Conservation (phyloP, 768 basidiomycete species). For the Amyloporia xantha region DNA sequence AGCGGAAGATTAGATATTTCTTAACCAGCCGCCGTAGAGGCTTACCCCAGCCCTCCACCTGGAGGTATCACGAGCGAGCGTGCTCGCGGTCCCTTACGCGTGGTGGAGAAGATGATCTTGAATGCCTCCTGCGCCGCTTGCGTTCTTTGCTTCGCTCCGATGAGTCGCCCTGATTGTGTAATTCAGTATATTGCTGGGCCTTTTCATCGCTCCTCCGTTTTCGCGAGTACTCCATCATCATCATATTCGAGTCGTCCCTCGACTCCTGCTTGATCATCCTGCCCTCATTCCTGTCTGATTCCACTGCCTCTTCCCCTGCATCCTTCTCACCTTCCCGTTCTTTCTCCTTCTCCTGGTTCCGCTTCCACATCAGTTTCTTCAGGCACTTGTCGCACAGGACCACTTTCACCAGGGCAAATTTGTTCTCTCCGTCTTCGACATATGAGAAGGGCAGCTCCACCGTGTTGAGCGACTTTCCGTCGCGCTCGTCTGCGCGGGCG, state of each 20-base stretch:
- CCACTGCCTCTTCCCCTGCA: neutral
- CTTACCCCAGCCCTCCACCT: too few species aligned
- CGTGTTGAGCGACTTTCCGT: constrained; percentile 44
- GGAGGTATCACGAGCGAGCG: too few species aligned
- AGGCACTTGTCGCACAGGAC: constrained; percentile 76
- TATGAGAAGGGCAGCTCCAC: constrained; percentile 91
- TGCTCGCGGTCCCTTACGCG: too few species aligned
- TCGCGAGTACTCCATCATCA: too few species aligned
- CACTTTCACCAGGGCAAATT: constrained; percentile 85
- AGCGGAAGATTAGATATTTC: too few species aligned
- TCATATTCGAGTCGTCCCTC: too few species aligned
- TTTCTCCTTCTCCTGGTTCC: constrained; percentile 52
- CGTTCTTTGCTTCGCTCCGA: too few species aligned
- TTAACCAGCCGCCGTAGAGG: too few species aligned
- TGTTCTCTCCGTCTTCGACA: constrained; percentile 65
- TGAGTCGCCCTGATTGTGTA: too few species aligned
- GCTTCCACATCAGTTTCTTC: constrained; percentile 84
- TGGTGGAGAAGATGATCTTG: neutral
- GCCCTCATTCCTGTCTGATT: neutral
- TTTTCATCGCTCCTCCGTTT: too few species aligned
- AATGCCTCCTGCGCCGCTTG: neutral
- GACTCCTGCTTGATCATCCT: too few species aligned
- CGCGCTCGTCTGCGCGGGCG: constrained; percentile 18
- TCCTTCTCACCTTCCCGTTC: neutral
- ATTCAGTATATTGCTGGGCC: too few species aligned